phyloP scores from a whole-genome alignment of 2,329 filamentous ascomycete genomes.

The Penicillium sp. region DNA sequence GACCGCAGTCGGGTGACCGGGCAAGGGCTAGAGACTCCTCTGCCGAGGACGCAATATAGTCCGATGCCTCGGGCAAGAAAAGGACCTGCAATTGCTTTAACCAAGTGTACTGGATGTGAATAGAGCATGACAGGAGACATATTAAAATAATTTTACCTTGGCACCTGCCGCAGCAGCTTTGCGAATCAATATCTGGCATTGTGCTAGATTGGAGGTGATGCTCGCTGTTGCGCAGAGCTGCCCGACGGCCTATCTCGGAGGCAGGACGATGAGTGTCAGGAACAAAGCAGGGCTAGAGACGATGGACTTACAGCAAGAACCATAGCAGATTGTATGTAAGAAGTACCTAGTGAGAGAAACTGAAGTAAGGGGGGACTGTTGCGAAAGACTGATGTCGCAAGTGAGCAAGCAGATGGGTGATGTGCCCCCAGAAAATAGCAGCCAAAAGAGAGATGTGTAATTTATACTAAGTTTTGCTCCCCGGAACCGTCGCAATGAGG shows the following conservation, averaged over 20 bases:
- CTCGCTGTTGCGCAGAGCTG: constrained; percentile 85
- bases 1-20: constrained; percentile 63
- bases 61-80: constrained; percentile 88
- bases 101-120: neutral
- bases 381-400: neutral
- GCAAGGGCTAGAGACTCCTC: constrained; percentile 71
- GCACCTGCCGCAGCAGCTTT: constrained; percentile 76
- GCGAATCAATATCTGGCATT: constrained; percentile 71
- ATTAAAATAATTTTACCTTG: constrained; percentile 57
- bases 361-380: neutral
- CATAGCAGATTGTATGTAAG: constrained; percentile 18
- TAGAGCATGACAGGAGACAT: neutral
- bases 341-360: neutral
- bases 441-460: too few relatives aligned
- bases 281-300: neutral
- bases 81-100: constrained; percentile 58
- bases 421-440: too few relatives aligned
- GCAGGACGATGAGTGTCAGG: constrained; percentile 13
- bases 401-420: neutral
- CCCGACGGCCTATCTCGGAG: constrained; percentile 68
- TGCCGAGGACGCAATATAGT: constrained; percentile 77
- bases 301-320: constrained; percentile 31
- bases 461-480: too few relatives aligned
- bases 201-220: constrained; percentile 75
- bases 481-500: too few relatives aligned